phyloP scores from a whole-genome alignment of 768 basidiomycete species.

The Russula foetens region DNA sequence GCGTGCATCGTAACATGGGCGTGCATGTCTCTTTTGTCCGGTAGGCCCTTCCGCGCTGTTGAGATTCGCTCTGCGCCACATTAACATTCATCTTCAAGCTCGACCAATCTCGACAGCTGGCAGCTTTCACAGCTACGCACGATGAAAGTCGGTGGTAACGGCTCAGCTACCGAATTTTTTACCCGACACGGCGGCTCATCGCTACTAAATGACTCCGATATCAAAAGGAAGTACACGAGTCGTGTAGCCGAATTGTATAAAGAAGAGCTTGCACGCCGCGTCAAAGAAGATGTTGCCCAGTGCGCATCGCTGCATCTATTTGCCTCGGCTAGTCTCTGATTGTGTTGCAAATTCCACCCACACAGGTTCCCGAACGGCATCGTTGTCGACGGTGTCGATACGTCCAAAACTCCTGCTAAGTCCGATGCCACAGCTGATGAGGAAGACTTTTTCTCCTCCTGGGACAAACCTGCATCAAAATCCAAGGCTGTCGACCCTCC shows the following conservation, averaged over 20 bases:
- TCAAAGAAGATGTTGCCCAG: constrained; percentile 67
- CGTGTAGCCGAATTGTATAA: constrained; percentile 83
- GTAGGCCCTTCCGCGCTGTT: constrained; percentile 36
- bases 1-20: constrained; percentile 91
- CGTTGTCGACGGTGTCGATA: constrained; percentile 73
- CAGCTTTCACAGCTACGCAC: constrained; percentile 81
- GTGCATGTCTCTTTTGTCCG: constrained; percentile 97
- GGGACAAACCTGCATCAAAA: constrained; percentile 71
- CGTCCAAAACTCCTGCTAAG: constrained; percentile 29
- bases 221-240: constrained; percentile 85
- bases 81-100: constrained; percentile 39
- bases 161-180: constrained; percentile 81
- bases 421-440: constrained; percentile 37
- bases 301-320: constrained; percentile 30
- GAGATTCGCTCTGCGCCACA: neutral
- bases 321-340: neutral
- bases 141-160: constrained; percentile 96
- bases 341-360: neutral
- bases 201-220: constrained; percentile 62
- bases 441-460: constrained; percentile 95
- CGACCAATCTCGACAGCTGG: constrained; percentile 96
- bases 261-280: constrained; percentile 77
- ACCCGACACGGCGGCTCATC: constrained; percentile 74
- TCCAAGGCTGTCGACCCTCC: constrained; percentile 27
- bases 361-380: constrained; percentile 70